Conservation (phyloP, 75 land plant genomes). For the Ceratopteris richardii region DNA sequence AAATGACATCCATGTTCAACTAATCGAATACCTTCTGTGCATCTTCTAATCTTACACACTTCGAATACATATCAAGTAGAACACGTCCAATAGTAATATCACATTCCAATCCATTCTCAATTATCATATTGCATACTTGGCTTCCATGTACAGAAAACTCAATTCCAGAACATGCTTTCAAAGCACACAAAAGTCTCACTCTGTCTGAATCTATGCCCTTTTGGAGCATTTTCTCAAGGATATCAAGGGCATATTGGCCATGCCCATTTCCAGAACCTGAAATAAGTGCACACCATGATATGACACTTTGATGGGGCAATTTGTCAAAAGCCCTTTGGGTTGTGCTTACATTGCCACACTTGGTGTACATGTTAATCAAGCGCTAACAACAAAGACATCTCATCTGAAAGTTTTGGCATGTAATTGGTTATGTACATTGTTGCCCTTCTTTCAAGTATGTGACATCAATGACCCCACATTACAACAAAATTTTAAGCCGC, state of each 20-base stretch:
- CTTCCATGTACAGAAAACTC: too few relatives aligned
- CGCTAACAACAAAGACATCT: too few relatives aligned
- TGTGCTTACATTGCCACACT: constrained; percentile 36
- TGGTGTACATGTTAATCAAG: constrained; percentile 70
- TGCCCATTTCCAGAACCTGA: constrained; percentile 38
- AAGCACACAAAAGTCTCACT: constrained; percentile 39
- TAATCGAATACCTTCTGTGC: too few relatives aligned
- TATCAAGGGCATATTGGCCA: constrained; percentile 19
- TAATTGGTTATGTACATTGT: too few relatives aligned
- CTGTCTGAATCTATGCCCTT: constrained; percentile 22
- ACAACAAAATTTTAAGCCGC: too few relatives aligned
- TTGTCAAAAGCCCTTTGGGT: constrained; percentile 41
- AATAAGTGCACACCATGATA: constrained; percentile 61
- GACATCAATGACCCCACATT: too few relatives aligned
- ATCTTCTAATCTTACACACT: not conserved
- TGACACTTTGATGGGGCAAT: constrained; percentile 31
- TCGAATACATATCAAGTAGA: not conserved
- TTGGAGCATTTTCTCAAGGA: constrained; percentile 38
- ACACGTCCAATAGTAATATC: not conserved
- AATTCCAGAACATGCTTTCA: constrained; percentile 41
- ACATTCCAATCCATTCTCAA: not conserved
- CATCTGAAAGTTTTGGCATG: too few relatives aligned
- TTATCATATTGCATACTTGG: not conserved
- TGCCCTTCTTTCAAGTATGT: too few relatives aligned
- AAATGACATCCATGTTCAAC: too few relatives aligned